Base-by-base conservation (phyloP, 1,284 basidiomycete species). In the Entoloma clypeatum region DNA sequence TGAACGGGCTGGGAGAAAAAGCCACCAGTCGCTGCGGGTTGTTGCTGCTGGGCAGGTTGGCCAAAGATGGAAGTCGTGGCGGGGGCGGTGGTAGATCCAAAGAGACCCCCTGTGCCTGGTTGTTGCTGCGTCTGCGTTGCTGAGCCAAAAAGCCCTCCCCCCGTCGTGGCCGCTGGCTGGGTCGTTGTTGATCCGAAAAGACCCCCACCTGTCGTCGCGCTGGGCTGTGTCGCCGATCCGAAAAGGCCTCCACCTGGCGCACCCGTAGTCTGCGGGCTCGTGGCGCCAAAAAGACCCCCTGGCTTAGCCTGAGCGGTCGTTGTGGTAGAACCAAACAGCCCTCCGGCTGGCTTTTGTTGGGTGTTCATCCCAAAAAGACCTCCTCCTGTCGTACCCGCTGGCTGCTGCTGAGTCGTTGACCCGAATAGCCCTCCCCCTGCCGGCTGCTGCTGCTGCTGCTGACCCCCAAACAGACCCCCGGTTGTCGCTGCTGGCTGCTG, bases 401-500 rank as follows among this genome's bases (percentile, higher is more conserved):
- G 32, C 19, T 43, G 35, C 27, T 52, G 56, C 42, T 55, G 41
- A 28, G 53, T 43, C 23, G 46, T 51, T 22, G 43, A 54, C 7
- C 63, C 61, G 51, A 67, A 63, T 19, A 61, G 38, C 14, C 58
- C 55, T 17, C 54, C 55, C 16, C 51, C 35, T 11, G 53, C 47
- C 24, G 49, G 36, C 13, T 47, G 41, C 23, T 43, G 41, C 35
- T 50, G 43, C 30, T 39, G 44, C 28, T 56, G 43, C 21, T 52
- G 48, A 40, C 47, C 58, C 13, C 66, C 65, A 49, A 68, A 66
- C 14, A 65, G 39, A 13, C 62, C 54, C 21, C 57, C 55, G 21
- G 47, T 32, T 14, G 57, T 47, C 19, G 47, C 42, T 21, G 48
- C 43, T 23, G 52, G 49, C 32, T 50, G 53, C 11, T 47, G 52